phyloP scores from a whole-genome alignment of 148 eudicot species.

The Rhododendron henanense region DNA sequence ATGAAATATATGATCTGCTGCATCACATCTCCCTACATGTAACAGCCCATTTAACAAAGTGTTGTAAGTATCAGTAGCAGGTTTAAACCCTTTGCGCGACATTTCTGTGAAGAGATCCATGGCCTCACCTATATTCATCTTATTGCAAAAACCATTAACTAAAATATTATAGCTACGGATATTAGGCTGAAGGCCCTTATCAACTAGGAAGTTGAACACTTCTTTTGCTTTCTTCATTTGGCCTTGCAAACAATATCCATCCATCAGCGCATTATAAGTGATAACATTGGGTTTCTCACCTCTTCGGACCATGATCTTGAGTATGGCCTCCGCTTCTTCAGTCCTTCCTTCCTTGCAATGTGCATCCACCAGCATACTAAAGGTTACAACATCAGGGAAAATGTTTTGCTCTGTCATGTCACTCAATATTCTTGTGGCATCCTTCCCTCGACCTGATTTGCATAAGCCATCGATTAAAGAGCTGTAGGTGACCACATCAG shows the following conservation, averaged over 20 bases:
- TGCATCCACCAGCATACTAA: not conserved
- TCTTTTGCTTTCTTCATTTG: slow-evolving; percentile 11
- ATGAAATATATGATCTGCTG: no score
- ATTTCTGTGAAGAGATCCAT: not conserved
- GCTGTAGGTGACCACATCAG: not conserved
- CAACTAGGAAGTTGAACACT: slow-evolving; percentile 3
- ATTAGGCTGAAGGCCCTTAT: not conserved
- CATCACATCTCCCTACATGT: not conserved
- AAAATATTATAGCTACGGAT: not conserved
- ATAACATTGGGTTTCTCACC: slow-evolving; percentile 12
- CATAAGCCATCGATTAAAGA: not conserved
- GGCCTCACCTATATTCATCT: not conserved
- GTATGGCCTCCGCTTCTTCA: not conserved
- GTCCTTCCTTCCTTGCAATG: not conserved
- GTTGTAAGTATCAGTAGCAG: not conserved
- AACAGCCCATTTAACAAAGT: not conserved
- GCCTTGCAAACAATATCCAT: slow-evolving; percentile 25
- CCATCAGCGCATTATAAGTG: slow-evolving; percentile 7
- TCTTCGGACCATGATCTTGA: slow-evolving; percentile 9
- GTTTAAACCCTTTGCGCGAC: no score
- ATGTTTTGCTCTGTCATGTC: slow-evolving; percentile 5
- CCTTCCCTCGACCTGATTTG: not conserved
- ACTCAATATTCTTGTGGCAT: not conserved
- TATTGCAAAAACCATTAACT: slow-evolving; percentile 8
- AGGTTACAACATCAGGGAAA: not conserved